These are phyloP conservation scores for Trichoderma atrobrunneum DNA, from an alignment of 2,329 filamentous ascomycete species.

Conservation along the genomic window DNA sequence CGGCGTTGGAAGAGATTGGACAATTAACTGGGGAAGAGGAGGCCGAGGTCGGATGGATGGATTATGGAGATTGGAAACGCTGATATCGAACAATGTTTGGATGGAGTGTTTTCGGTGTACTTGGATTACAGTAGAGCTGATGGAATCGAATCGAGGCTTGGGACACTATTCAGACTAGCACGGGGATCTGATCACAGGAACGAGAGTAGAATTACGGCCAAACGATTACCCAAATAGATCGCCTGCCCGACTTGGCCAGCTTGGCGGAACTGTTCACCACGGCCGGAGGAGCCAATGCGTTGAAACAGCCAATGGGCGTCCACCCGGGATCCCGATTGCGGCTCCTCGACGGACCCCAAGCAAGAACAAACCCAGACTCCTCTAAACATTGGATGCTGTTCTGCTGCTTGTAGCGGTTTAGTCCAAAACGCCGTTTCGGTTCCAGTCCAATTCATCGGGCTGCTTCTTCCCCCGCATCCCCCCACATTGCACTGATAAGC, in stretches of 20 bases:
- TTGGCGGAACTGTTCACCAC: neutral
- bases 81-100: neutral
- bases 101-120: neutral
- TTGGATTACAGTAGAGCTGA: neutral
- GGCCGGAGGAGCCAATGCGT: neutral
- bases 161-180: neutral
- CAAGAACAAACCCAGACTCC: neutral
- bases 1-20: neutral
- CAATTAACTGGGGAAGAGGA: neutral
- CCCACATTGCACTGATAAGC: constrained; percentile 19
- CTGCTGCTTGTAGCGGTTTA: neutral
- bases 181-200: neutral
- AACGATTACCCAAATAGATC: neutral
- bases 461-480: neutral
- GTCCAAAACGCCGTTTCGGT: neutral
- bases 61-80: neutral
- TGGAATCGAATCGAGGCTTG: neutral
- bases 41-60: neutral
- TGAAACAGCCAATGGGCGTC: neutral
- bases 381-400: neutral
- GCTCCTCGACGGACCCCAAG: neutral
- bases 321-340: neutral
- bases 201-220: neutral
- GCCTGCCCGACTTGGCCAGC: constrained; percentile 5
- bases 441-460: neutral